Evolutionary conservation across 371 early-diverging fungal genomes (phyloP), one percentile per base, ranked within the genome.

Genomic region (Lichtheimia corymbifera): DNA sequence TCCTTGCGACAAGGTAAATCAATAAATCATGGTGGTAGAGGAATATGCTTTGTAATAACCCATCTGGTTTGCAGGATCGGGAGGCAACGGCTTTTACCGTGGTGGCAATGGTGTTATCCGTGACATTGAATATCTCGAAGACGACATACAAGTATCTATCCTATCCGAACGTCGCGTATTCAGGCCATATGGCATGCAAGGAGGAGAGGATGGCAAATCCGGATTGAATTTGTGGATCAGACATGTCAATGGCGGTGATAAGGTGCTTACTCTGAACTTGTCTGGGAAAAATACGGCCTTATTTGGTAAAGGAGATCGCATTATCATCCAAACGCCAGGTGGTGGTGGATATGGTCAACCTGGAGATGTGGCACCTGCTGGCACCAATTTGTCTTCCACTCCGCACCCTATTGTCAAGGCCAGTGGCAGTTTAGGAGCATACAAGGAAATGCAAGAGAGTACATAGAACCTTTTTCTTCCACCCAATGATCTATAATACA

Each of bases 71-170:
- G 17, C 57, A 65, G 88, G 81, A 14, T 92, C 93, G 1, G 97
- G 98, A 20, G 98, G 98, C 15, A 49, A 73, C 1, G 98, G 98
- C 1, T 58, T 71, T 17, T 80, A 85, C 62, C 73, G 65, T 0
- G 98, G 98, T 41, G 98, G 98, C 17, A 88, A 97, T 62, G 98
- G 98, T 43, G 83, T 91, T 4, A 72, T 91, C 35, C 88, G 94
- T 41, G 93, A 93, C 54, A 79, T 95, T 49, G 93, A 93, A 67
- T 95, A 93, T 64, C 72, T 89, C 43, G 84, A 88, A 45, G 68
- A 65, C 9, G 79, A 77, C 13, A 84, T 97, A 61, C 83, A 93
- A 54, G 95, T 97, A 1, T 93, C 94, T 11, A 90, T 98, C 53
- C 80, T 98, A 18, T 91, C 93, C 7, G 98, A 98, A 70, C 86